These are phyloP conservation scores for Gossypium mustelinum DNA, from an alignment of 345 rosid genomes.

Conservation along the genomic window DNA sequence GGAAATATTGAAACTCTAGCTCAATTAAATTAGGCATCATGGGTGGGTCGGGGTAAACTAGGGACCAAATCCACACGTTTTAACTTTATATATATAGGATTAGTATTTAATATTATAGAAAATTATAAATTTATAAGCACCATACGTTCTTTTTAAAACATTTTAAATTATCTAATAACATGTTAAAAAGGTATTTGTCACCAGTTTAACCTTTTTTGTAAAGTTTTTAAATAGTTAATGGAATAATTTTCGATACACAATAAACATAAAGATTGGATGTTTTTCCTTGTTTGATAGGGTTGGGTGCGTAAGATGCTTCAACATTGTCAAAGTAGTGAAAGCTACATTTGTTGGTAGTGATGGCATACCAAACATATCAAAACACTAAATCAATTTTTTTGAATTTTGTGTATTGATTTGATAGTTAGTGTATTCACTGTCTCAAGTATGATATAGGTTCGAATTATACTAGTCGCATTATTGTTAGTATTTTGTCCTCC, in stretches of 20 bases:
- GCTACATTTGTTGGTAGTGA: constrained; percentile 1
- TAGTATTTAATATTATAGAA: too few relatives aligned
- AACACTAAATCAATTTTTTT: not conserved
- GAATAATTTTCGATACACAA: too few relatives aligned
- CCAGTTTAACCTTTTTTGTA: too few relatives aligned
- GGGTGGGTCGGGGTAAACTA: not conserved
- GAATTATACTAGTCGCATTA: rapidly evolving
- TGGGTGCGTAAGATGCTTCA: not conserved
- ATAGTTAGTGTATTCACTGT: too few relatives aligned
- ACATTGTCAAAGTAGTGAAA: constrained; percentile 10
- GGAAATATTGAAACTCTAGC: too few relatives aligned
- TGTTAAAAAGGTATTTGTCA: too few relatives aligned
- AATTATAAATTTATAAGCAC: too few relatives aligned
- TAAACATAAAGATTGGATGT: not conserved
- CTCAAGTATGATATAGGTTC: rapidly evolving
- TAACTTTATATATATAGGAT: not conserved
- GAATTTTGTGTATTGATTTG: too few relatives aligned
- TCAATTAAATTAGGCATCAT: not conserved
- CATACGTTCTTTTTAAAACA: too few relatives aligned
- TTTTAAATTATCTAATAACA: too few relatives aligned
- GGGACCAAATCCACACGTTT: not conserved
- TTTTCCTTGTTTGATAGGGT: not conserved
- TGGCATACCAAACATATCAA: constrained; percentile 16
- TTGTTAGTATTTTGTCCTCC: rapidly evolving
- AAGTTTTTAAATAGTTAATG: not conserved